A percentile compares a stretch with the other conserved stretches of the same genome.
phyloP scores from a whole-genome alignment of 1,284 basidiomycete genomes.

The Cutaneotrichosporon dermatis region DNA sequence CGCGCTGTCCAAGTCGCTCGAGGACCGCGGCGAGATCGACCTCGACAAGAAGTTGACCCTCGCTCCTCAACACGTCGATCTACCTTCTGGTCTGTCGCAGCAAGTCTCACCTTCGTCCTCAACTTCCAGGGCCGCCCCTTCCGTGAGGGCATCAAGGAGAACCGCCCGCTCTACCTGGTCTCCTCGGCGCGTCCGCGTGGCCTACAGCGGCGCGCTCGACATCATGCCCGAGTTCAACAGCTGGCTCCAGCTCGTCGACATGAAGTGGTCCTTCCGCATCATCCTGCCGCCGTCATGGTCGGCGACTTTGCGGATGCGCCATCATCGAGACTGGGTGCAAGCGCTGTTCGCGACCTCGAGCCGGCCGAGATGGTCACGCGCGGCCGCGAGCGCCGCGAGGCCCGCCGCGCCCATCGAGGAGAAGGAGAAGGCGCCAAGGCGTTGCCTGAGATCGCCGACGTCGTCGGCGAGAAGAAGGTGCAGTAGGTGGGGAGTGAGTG shows the following conservation, averaged over 20 bases:
- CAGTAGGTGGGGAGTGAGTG: slow-evolving; percentile 6
- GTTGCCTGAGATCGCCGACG: slow-evolving; percentile 19
- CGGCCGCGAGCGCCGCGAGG: slow-evolving; percentile 67
- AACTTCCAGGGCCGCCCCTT: slow-evolving; percentile 97
- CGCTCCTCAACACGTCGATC: slow-evolving; percentile 86
- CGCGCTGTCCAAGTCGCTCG: slow-evolving; percentile 66
- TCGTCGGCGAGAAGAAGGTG: slow-evolving; percentile 22
- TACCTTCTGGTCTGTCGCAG: slow-evolving; percentile 89
- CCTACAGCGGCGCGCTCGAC: slow-evolving; percentile 88
- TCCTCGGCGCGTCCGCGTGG: slow-evolving; percentile 79
- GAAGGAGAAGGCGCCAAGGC: slow-evolving; percentile 11
- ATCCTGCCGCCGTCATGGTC: slow-evolving; percentile 70
- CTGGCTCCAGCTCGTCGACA: slow-evolving; percentile 95
- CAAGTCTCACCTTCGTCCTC: slow-evolving; percentile 96
- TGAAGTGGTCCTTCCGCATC: slow-evolving; percentile 72
- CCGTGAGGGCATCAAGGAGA: slow-evolving; percentile 91
- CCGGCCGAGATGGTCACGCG: slow-evolving; percentile 79
- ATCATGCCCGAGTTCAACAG: slow-evolving; percentile 91
- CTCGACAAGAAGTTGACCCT: slow-evolving; percentile 95
- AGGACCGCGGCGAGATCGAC: slow-evolving; percentile 75
- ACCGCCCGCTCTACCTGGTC: slow-evolving; percentile 85
- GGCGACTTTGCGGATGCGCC: slow-evolving; percentile 87
- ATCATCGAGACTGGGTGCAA: slow-evolving; percentile 79
- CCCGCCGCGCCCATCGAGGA: slow-evolving; percentile 49
- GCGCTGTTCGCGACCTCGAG: slow-evolving; percentile 78